Conservation (phyloP, 208 protist species). For the Herpetomonas samuelpessoai region DNA sequence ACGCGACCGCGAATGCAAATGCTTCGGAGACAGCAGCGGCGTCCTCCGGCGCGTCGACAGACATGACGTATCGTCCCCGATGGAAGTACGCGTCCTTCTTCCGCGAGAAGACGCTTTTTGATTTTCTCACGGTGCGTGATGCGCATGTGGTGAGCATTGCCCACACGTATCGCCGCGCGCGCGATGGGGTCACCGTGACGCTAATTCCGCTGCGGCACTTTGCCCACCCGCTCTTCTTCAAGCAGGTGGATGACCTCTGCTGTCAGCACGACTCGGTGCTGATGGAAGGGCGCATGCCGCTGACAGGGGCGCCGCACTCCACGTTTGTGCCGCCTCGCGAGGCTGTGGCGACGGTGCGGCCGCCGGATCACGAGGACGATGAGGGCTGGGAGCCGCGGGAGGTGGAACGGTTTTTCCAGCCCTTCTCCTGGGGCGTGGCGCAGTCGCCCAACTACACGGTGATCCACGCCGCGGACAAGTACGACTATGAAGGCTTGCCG, state of each 20-base stretch:
- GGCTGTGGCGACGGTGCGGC: slow-evolving; percentile 20
- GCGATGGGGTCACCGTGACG: slow-evolving; percentile 52
- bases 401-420: slow-evolving; percentile 74
- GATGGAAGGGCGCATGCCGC: slow-evolving; percentile 79
- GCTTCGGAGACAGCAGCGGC: no score
- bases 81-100: slow-evolving; percentile 63
- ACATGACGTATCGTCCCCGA: slow-evolving; percentile 42
- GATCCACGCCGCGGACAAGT: slow-evolving; percentile 83
- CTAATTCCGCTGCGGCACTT: slow-evolving; percentile 80
- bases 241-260: slow-evolving; percentile 76
- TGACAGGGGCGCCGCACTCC: slow-evolving; percentile 55
- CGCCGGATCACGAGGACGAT: slow-evolving; percentile 61
- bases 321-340: slow-evolving; percentile 71
- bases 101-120: slow-evolving; percentile 34
- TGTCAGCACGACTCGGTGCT: slow-evolving; percentile 80
- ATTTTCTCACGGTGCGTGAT: slow-evolving; percentile 57
- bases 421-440: slow-evolving; percentile 86
- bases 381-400: slow-evolving; percentile 85
- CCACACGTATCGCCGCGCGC: slow-evolving; percentile 57
- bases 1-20: no score
- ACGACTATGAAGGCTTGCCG: slow-evolving; percentile 81
- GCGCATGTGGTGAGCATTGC: slow-evolving; percentile 39
- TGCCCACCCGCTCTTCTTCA: slow-evolving; percentile 80
- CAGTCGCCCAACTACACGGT: slow-evolving; percentile 71
- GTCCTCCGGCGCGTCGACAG: no score